phyloP scores from a whole-genome alignment of 306 rosid genomes.

The Aeschynomene evenia region DNA sequence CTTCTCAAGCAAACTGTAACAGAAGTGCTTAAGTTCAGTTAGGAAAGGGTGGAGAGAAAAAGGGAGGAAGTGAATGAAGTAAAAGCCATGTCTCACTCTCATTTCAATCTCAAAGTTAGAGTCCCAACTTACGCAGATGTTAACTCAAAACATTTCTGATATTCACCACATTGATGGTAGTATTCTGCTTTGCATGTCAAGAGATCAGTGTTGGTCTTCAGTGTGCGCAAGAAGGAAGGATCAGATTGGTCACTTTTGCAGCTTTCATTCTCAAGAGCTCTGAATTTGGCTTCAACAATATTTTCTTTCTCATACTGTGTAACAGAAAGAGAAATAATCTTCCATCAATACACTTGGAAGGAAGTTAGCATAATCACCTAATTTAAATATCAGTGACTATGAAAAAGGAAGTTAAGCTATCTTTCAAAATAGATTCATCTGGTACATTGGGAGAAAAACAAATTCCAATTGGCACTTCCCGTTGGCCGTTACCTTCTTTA shows the following conservation, averaged over 20 bases:
- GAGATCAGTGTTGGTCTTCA: constrained; percentile 81
- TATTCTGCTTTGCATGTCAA: constrained; percentile 98
- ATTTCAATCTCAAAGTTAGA: constrained; percentile 35
- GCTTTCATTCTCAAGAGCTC: constrained; percentile 75
- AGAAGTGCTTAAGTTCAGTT: constrained; percentile 18
- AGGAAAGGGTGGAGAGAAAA: constrained; percentile 1
- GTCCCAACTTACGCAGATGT: constrained; percentile 76
- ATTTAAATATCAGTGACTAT: not conserved
- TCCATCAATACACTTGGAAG: constrained; percentile 18
- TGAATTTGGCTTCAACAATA: constrained; percentile 76
- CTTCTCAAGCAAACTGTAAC: constrained; percentile 85
- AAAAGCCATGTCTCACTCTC: constrained; percentile 24
- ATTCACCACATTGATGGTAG: constrained; percentile 93
- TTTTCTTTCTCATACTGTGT: constrained; percentile 84
- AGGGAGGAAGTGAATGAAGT: not conserved
- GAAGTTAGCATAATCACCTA: not conserved
- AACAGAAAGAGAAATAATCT: constrained; percentile 26
- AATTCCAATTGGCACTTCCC: constrained; percentile 14
- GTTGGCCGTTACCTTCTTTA: constrained; percentile 75
- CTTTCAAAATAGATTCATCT: not conserved
- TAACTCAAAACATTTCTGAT: constrained; percentile 93
- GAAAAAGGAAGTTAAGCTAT: not conserved
- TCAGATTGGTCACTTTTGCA: constrained; percentile 61
- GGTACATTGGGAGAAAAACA: constrained; percentile 11
- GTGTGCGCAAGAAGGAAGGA: constrained; percentile 58